Base-by-base conservation (phyloP, 495 filamentous ascomycete species). In the Cercophora scortea region DNA sequence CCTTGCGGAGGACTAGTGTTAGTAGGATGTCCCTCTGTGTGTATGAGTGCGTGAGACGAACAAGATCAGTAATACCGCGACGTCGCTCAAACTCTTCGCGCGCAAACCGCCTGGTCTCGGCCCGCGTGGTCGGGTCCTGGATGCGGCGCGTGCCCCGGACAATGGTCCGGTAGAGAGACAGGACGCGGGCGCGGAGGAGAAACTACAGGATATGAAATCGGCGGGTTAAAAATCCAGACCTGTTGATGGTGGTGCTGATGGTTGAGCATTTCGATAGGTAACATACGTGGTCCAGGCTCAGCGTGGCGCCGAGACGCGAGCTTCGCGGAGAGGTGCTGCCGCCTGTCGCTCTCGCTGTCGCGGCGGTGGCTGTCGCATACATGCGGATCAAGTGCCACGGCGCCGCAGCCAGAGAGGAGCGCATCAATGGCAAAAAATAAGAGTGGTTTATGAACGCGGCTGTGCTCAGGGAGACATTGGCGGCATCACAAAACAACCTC, bases 81-180 rank as follows among this genome's bases (percentile, higher is more conserved):
- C 89, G 81, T 25, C 86, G 77, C 65, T 88, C 83, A 62, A 93
- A 91, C 57, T 93, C 89, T 42, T 75, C 70, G 11, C 88, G 79
- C 32, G 85, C 89, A 72, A 87, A 92, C 32, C 70, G 68, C 35
- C 76, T 75, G 54, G 90, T 81, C 58, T 94, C 90, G 45, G 71
- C 66, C 18, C 81, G 77, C 10, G 84, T 80, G 8, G 59, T 59
- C 36, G 68, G 66, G 54, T 82, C 78, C 6, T 63, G 34, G 18
- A 85, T 79, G 33, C 64, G 69, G 48, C 68, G 62, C 12, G 71
- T 74, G 47, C 64, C 71, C 16, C 82, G 72, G 16, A 83, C 50
- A 34, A 86, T 77, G n/a, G 68, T 67, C 9, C 80, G 76, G 67
- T 82, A 86, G 32, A 86, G 60, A 2, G 75, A 70, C 4, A 86